Evolutionary conservation across 2,329 filamentous ascomycete genomes (phyloP), one percentile per base, ranked within the genome.

Genomic region (Aureobasidium vineae): DNA sequence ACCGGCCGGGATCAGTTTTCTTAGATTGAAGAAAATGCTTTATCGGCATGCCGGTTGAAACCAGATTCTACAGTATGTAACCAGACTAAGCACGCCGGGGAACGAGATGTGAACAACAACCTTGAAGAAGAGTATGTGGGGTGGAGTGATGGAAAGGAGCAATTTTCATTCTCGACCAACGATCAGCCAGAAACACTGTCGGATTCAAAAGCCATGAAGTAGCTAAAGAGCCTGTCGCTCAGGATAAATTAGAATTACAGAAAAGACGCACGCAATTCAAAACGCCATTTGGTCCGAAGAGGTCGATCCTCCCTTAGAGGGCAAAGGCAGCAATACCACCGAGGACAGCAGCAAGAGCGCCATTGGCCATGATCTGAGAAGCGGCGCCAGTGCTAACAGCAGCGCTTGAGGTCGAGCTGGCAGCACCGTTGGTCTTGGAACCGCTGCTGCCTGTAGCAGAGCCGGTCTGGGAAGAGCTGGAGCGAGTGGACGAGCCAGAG

Each of bases 401-500:
- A 28, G 53, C 45, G 64, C 53, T 21, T 5, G 60, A 63, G 26
- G 63, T 38, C 3, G 53, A 49, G 63, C 65, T 68, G 50, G 40
- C 43, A 10, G 68, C 63, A 52, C 54, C 63, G 65, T 60, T 50
- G 26, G 68, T 45, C 41, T 45, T 45, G 5, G 43, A 47, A 47
- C 43, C 21, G 13, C 57, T 28, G 16, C 61, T 56, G 31, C 41
- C 33, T 21, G 63, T 68, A 38, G 63, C 60, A 59, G 54, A 45
- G 21, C 50, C 50, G 21, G 33, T n/a, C 19, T 38, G 31, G 10
- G 38, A 54, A 28, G 57, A 41, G 47, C 23, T 47, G 26, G 45
- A 60, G 63, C 13, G 63, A 57, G 64, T 67, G 40, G 57, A 64
- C 26, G 38, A 61, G 40, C 66, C 60, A 50, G 41, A 67, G 43